Evolutionary conservation across 176 grass and related monocot genomes (phyloP).

Genomic region (Triticum urartu): DNA sequence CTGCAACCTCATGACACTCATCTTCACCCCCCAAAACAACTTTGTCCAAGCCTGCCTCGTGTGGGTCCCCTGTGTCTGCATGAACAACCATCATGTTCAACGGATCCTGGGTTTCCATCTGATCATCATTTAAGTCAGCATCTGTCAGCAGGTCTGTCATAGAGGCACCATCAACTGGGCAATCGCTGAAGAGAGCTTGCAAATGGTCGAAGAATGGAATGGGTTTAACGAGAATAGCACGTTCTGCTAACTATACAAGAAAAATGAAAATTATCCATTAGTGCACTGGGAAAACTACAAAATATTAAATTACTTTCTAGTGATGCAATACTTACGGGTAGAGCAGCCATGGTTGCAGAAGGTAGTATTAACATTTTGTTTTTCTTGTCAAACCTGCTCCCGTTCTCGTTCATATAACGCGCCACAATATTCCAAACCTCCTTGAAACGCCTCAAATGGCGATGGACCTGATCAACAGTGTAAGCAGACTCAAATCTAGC

Average conservation of each 20-base stretch:
- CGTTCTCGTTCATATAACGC: constrained; percentile 26
- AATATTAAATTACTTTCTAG: not conserved
- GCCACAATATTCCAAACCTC: constrained; percentile 52
- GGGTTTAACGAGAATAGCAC: constrained; percentile 49
- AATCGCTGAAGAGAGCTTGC: constrained; percentile 40
- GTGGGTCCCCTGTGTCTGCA: constrained; percentile 13
- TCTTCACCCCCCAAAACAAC: constrained; percentile 25
- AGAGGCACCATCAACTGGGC: constrained; percentile 33
- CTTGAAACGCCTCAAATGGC: constrained; percentile 54
- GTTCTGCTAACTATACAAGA: constrained; percentile 39
- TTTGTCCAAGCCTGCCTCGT: constrained; percentile 21
- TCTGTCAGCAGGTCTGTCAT: constrained; percentile 8
- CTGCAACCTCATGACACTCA: constrained; percentile 34
- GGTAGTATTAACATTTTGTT: constrained; percentile 49
- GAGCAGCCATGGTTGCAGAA: constrained; percentile 35
- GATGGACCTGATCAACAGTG: constrained; percentile 58
- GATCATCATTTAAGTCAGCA: constrained; percentile 32
- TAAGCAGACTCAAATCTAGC: constrained; percentile 39
- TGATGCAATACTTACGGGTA: constrained; percentile 51
- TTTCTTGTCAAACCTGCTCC: constrained; percentile 42
- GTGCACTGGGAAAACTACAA: not conserved
- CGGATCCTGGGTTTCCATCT: constrained; percentile 36
- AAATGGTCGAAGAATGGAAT: constrained; percentile 52
- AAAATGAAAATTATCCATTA: constrained; percentile 39
- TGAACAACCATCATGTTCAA: constrained; percentile 28